Evolutionary conservation across 2,329 filamentous ascomycete species (phyloP), one percentile per base, ranked within the genome.

Genomic region (Ramichloridium luteum): DNA sequence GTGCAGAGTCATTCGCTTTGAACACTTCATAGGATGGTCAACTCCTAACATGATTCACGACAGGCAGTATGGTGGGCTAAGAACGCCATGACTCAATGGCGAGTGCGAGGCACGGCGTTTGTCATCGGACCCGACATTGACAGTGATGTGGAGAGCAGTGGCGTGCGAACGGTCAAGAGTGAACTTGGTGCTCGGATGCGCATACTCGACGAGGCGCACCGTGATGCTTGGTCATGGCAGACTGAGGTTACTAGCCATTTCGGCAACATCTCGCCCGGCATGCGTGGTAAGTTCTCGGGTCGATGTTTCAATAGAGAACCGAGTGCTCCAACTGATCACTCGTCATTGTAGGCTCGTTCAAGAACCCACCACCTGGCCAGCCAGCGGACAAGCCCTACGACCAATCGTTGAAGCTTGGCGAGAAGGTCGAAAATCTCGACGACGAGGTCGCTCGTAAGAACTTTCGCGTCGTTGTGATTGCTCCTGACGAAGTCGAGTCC

Each of bases 381-480:
- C 54, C 37, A 50, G 65, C 53, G 44, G 61, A 54, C 41, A 40
- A 62, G 51, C 45, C 60, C 52, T 56, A 60, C 35, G 60, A 65
- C 34, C 51, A 60, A 46, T 56, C 58, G 26, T 49, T 58, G 23
- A 54, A 59, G 30, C 47, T 72, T 2, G 71, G 70, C 8, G 74
- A 80, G 53, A 75, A 74, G 55, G 75, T 90, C 11, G 67, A 72
- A 12, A 73, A 79, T 46, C 56, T 92, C 4, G 58, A 82, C 27
- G 84, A 96, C 46, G 55, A 61, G 18, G 57, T 78, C 34, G 81
- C 83, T 25, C 66, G 84, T 44, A 61, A 60, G 42, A 81, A 92
- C 54, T 93, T 93, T 52, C 66, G 88, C 32, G 81, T 93, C 1
- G 82, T 93, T 3, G 76, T 90, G 50, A 90, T 98, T 53, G 74